Base-by-base conservation (phyloP, 2,329 filamentous ascomycete species). In the Fonsecaea multimorphosa region DNA sequence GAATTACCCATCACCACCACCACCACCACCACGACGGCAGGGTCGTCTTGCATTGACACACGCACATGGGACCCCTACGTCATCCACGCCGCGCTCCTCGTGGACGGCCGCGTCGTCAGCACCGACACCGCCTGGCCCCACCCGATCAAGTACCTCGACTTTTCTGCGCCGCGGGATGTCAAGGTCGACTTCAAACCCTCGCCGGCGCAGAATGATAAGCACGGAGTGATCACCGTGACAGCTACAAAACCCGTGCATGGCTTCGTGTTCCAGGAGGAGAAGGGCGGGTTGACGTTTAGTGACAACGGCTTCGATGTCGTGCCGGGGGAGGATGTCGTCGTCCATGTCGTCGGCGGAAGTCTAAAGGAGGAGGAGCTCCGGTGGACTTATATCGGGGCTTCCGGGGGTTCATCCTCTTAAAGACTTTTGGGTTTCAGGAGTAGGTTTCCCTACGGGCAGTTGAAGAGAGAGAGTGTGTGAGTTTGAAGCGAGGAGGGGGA, bases 61-160 rank as follows among this genome's bases (percentile, higher is more conserved):
- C n/a, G 5, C 19, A 22, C 78, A 49, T 78, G 82, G 63, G 83
- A 86, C 71, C 80, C 83, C 44, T 83, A 85, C 74, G 83, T 86
- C 27, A 74, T 83, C 31, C 76, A 73, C 22, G 83, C 80, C 24
- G 77, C 83, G 46, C 77, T 85, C 63, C 85, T 81, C 81, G 77
- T 86, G 51, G 76, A 81, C 53, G 80, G 78, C 22, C 72, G 80
- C 60, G 68, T 85, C 12, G 78, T 84, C 3, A 81, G 83, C 16
- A 78, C 84, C 58, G 84, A 86, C 68, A 78, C 83, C 2, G 84
- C 86, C 73, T 87, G 84, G 85, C 85, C 85, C 3, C 84, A 86
- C 71, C 85, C 85, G 44, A 80, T 86, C 71, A 86, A 86, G 75
- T 86, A 86, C 71, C 80, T 86, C 12, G 79, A 83, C 65, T 80